A percentile compares a stretch with the other conserved stretches of the same genome.
phyloP scores from a whole-genome alignment of 768 basidiomycete species.

The Brasilioporus rufonigricans region DNA sequence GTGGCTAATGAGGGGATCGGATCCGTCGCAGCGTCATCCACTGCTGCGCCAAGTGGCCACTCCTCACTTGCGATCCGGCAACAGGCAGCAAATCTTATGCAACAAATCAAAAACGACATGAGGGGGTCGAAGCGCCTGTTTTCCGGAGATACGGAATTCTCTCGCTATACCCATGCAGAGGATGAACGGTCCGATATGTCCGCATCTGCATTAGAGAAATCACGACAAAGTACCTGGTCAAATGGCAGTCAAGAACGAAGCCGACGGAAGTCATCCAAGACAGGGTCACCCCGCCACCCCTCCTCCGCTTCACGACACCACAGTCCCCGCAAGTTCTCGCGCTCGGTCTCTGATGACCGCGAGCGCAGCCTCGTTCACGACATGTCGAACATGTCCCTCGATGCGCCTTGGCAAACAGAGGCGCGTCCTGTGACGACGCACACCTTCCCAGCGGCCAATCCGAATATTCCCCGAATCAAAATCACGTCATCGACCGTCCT shows the following conservation, averaged over 20 bases:
- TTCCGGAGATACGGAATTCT: constrained; percentile 61
- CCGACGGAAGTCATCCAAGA: constrained; percentile 22
- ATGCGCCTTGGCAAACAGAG: constrained; percentile 33
- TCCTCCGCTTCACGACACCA: constrained; percentile 37
- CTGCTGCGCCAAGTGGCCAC: constrained; percentile 38
- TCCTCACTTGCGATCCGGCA: constrained; percentile 70
- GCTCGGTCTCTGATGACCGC: constrained; percentile 41
- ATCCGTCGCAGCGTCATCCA: constrained; percentile 26
- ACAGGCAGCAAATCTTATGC: constrained; percentile 80
- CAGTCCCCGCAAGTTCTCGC: constrained; percentile 44
- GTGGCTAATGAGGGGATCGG: constrained; percentile 17
- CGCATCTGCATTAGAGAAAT: constrained; percentile 16
- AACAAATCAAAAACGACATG: constrained; percentile 80
- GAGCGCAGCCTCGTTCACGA: constrained; percentile 41
- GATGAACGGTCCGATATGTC: constrained; percentile 14
- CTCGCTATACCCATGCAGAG: constrained; percentile 34
- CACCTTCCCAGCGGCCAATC: background rate
- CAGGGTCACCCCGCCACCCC: constrained; percentile 31
- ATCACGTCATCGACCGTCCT: constrained; percentile 29
- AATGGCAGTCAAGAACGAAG: constrained; percentile 29
- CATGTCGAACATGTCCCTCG: constrained; percentile 44
- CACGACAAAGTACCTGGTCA: constrained; percentile 28
- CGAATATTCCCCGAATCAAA: constrained; percentile 26
- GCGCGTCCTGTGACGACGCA: constrained; percentile 13
- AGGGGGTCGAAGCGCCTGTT: constrained; percentile 65